Conservation (phyloP, 1,284 basidiomycete species). For the Leccinum fallax region DNA sequence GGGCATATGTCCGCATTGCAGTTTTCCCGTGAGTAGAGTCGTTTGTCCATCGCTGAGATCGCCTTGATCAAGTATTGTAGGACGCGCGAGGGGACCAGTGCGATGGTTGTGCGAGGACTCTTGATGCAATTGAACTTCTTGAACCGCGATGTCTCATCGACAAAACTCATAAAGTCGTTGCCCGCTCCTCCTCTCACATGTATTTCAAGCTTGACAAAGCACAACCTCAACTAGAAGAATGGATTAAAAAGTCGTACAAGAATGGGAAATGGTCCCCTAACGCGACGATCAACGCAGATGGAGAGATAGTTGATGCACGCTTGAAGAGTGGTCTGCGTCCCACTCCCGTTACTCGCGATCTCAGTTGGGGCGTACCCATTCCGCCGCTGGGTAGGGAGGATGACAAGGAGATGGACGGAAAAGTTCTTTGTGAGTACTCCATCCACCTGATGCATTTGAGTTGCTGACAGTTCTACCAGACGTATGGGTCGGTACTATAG, state of each 20-base stretch:
- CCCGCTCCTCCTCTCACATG: slow-evolving; percentile 88
- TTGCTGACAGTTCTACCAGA: slow-evolving; percentile 46
- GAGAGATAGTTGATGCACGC: slow-evolving; percentile 89
- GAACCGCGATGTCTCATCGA: slow-evolving; percentile 94
- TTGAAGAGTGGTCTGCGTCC: slow-evolving; percentile 87
- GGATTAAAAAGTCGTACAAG: slow-evolving; percentile 82
- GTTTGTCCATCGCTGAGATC: slow-evolving; percentile 12
- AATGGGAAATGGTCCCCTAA: slow-evolving; percentile 93
- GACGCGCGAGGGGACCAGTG: slow-evolving; percentile 99
- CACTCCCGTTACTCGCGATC: slow-evolving; percentile 91
- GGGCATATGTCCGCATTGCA: slow-evolving; percentile 91
- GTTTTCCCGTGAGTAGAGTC: slow-evolving; percentile 61
- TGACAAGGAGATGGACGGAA: slow-evolving; percentile 85
- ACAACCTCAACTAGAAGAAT: slow-evolving; percentile 85
- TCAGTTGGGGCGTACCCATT: slow-evolving; percentile 97
- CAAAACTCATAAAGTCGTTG: slow-evolving; percentile 76
- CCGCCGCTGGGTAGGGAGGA: slow-evolving; percentile 74
- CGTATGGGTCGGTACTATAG: slow-evolving; percentile 68
- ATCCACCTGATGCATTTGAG: background rate
- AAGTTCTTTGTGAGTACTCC: slow-evolving; percentile 86
- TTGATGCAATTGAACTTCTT: slow-evolving; percentile 92
- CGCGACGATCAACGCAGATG: slow-evolving; percentile 84
- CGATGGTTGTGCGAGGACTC: slow-evolving; percentile 90
- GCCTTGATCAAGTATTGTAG: slow-evolving; percentile 39
- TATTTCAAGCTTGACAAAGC: slow-evolving; percentile 87